phyloP scores from a whole-genome alignment of 768 basidiomycete genomes.

The Hirschioporus abietinus region DNA sequence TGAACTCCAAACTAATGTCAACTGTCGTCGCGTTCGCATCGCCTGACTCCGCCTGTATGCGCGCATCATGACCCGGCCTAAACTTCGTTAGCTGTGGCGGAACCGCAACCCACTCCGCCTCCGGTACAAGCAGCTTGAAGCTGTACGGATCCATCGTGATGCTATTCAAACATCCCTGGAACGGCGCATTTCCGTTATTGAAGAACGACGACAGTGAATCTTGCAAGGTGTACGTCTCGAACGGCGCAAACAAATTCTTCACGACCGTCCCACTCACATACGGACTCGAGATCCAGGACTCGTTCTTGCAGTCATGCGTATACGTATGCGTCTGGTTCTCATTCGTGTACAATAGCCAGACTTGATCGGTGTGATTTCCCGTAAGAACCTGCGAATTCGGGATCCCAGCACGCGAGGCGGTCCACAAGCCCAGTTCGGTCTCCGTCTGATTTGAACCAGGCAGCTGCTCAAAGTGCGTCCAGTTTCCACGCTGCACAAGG shows the following conservation, averaged over 20 bases:
- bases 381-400: conserved; percentile 51
- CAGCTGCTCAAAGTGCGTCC: conserved; percentile 72
- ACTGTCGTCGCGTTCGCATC: conserved; percentile 50
- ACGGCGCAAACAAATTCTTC: conserved; percentile 77
- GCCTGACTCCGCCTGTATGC: conserved; percentile 46
- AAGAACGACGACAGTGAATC: conserved; percentile 63
- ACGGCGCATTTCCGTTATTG: conserved; percentile 54
- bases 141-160: conserved; percentile 69
- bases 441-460: conserved; percentile 79
- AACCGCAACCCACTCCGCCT: conserved; percentile 59
- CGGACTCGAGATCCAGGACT: conserved; percentile 76
- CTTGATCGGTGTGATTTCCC: conserved; percentile 56
- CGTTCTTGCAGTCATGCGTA: conserved; percentile 49
- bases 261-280: conserved; percentile 56
- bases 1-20: conserved; percentile 76
- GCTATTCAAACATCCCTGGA: conserved; percentile 63
- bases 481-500: conserved; percentile 79
- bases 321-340: conserved; percentile 71
- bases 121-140: conserved; percentile 78
- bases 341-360: conserved; percentile 86
- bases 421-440: conserved; percentile 89
- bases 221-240: conserved; percentile 67
- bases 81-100: conserved; percentile 76
- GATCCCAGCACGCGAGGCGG: conserved; percentile 65
- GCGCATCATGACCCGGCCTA: conserved; percentile 80